Conservation (phyloP, 2,329 filamentous ascomycete species). For the Cladosporium halotolerans region DNA sequence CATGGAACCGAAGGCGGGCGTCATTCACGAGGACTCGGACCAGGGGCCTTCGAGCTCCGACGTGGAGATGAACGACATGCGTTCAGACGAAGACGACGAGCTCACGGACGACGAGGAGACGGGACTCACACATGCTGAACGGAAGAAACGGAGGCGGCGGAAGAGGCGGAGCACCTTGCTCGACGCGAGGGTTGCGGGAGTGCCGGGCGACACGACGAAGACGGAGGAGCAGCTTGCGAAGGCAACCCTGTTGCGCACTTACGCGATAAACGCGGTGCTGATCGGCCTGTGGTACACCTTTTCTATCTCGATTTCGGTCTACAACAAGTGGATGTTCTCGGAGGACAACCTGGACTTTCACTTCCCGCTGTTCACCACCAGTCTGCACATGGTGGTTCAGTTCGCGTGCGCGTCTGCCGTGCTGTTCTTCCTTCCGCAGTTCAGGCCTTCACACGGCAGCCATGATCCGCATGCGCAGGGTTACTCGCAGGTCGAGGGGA, state of each 20-base stretch:
- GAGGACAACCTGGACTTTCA: constrained; percentile 78
- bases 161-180: constrained; percentile 60
- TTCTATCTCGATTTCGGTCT: constrained; percentile 90
- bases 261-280: constrained; percentile 69
- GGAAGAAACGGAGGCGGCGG: constrained; percentile 55
- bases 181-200: constrained; percentile 61
- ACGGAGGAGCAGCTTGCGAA: constrained; percentile 70
- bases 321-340: constrained; percentile 99
- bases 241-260: constrained; percentile 60
- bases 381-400: constrained; percentile 92
- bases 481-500: constrained; percentile 16
- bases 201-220: constrained; percentile 39
- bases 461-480: constrained; percentile 3
- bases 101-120: constrained; percentile 81
- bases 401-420: constrained; percentile 73
- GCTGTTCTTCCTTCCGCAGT: constrained; percentile 72
- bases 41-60: constrained; percentile 38
- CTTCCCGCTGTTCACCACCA: constrained; percentile 91
- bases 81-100: constrained; percentile 55
- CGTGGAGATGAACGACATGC: constrained; percentile 52
- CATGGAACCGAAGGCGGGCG: not conserved
- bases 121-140: constrained; percentile 69
- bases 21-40: constrained; percentile 13
- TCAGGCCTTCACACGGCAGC: constrained; percentile 54
- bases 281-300: constrained; percentile 86